A percentile compares a stretch with the other conserved stretches of the same genome.
phyloP scores from a whole-genome alignment of 208 protist genomes.

The Crithidia expoeki region DNA sequence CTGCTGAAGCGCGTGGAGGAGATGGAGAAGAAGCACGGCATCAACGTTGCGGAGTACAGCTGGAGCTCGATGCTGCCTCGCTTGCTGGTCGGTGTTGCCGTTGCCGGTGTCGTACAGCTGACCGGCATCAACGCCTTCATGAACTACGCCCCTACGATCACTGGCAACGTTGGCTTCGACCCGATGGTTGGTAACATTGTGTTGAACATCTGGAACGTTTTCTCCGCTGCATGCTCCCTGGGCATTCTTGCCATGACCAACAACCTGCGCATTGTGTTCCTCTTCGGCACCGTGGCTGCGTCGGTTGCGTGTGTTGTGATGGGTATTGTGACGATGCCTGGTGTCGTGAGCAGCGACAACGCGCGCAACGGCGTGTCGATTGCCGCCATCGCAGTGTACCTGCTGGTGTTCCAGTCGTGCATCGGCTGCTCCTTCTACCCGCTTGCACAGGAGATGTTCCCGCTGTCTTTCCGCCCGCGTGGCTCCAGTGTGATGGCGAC shows the following conservation, averaged over 20 bases:
- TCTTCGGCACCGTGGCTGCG: conserved; percentile 50
- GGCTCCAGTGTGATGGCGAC: conserved; percentile 66
- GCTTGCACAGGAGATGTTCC: conserved; percentile 82
- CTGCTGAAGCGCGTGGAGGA: conserved; percentile 23
- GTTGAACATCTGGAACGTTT: conserved; percentile 84
- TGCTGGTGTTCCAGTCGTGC: conserved; percentile 72
- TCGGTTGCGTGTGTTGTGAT: conserved; percentile 63
- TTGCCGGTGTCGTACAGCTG: conserved; percentile 69
- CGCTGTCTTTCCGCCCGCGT: conserved; percentile 64
- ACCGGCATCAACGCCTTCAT: conserved; percentile 86
- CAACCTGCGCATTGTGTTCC: conserved; percentile 73
- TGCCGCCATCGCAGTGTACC: conserved; percentile 78
- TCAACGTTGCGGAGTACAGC: conserved; percentile 41
- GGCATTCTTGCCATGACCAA: conserved; percentile 59
- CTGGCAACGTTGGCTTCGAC: conserved; percentile 53
- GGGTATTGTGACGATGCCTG: conserved; percentile 73
- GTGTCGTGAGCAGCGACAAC: conserved; percentile 41
- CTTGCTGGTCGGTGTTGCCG: conserved; percentile 47
- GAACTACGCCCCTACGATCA: conserved; percentile 87
- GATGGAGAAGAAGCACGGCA: conserved; percentile 21
- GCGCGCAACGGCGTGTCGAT: conserved; percentile 72
- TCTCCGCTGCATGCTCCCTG: conserved; percentile 67
- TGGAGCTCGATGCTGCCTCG: conserved; percentile 46
- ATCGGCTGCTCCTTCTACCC: conserved; percentile 80
- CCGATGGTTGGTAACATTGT: conserved; percentile 74